Evolutionary conservation across 1,139 yeast genomes (phyloP).

Genomic region (Kurtzmaniella quercitrusa): DNA sequence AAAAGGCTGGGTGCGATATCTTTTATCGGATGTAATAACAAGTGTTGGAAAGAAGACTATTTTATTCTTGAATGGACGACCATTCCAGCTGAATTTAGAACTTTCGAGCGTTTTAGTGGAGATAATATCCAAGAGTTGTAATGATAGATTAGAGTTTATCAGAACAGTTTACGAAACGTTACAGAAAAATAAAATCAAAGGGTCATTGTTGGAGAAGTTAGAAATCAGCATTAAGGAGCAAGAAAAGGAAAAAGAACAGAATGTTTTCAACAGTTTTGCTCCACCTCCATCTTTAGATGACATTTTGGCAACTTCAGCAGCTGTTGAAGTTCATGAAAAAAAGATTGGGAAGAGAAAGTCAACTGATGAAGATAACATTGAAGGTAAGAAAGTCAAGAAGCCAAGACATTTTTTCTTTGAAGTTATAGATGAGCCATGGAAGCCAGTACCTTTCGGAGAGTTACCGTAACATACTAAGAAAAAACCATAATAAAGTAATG

Average conservation of each 20-base stretch:
- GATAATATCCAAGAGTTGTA: neutral
- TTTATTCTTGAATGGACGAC: neutral
- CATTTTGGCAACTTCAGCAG: conserved; percentile 8
- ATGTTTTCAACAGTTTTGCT: conserved; percentile 7
- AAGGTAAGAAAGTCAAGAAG: conserved; percentile 8
- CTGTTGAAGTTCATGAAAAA: no score
- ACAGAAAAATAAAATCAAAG: conserved; percentile 1
- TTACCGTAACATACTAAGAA: neutral
- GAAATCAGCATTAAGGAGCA: conserved; percentile 1
- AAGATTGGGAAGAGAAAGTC: conserved; percentile 11
- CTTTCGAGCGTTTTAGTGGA: neutral
- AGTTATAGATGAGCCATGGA: conserved; percentile 22
- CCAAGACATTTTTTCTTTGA: conserved; percentile 20
- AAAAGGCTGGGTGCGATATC: conserved; percentile 11
- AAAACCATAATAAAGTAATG: neutral
- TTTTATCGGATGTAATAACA: conserved; percentile 7
- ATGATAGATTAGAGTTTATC: neutral
- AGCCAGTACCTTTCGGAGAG: conserved; percentile 33
- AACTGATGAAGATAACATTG: conserved; percentile 15
- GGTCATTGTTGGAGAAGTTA: neutral
- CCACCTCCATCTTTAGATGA: conserved; percentile 14
- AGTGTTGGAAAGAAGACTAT: conserved; percentile 1
- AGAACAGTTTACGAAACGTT: neutral
- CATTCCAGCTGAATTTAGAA: neutral
- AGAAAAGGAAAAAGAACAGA: conserved; percentile 2